Percentiles rank a stretch among this genome's conserved stretches.
Evolutionary conservation across 2,329 filamentous ascomycete genomes (phyloP).

Genomic region (Parastagonospora avenae): DNA sequence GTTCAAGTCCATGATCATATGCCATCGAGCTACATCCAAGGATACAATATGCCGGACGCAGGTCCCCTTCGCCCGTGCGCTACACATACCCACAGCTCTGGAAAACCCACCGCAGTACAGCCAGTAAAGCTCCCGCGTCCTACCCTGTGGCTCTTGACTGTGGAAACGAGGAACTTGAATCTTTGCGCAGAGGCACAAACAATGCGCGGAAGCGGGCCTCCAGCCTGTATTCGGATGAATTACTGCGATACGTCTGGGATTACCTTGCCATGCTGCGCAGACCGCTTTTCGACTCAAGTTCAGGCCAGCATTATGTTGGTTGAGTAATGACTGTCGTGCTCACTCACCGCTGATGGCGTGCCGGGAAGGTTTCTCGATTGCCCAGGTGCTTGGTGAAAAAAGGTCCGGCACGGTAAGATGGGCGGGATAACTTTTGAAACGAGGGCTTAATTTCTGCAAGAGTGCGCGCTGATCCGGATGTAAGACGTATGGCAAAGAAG

Average conservation of each 20-base stretch:
- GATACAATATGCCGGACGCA: slow-evolving; percentile 18
- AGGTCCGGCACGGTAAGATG: too few species aligned
- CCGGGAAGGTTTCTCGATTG: neutral
- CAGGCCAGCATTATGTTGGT: slow-evolving; percentile 11
- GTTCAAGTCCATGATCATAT: neutral
- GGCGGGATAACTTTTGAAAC: neutral
- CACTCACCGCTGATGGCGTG: slow-evolving; percentile 22
- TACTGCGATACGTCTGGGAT: slow-evolving; percentile 20
- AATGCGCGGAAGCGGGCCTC: slow-evolving; percentile 26
- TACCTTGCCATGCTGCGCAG: slow-evolving; percentile 26
- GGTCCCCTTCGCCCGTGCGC: slow-evolving; percentile 19
- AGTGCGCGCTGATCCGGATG: neutral
- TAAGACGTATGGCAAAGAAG: neutral
- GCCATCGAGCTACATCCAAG: neutral
- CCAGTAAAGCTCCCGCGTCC: slow-evolving; percentile 14
- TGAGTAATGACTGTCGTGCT: slow-evolving; percentile 12
- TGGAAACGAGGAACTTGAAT: slow-evolving; percentile 1
- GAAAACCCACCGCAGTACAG: slow-evolving; percentile 1
- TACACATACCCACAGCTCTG: slow-evolving; percentile 9
- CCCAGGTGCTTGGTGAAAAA: neutral
- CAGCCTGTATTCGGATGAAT: slow-evolving; percentile 7
- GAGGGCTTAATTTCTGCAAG: neutral
- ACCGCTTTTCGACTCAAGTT: slow-evolving; percentile 24
- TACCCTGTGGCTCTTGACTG: slow-evolving; percentile 16
- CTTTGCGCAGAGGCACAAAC: neutral